Base-by-base conservation (phyloP, 257 asterid genomes). In the Galeopsis tetrahit region DNA sequence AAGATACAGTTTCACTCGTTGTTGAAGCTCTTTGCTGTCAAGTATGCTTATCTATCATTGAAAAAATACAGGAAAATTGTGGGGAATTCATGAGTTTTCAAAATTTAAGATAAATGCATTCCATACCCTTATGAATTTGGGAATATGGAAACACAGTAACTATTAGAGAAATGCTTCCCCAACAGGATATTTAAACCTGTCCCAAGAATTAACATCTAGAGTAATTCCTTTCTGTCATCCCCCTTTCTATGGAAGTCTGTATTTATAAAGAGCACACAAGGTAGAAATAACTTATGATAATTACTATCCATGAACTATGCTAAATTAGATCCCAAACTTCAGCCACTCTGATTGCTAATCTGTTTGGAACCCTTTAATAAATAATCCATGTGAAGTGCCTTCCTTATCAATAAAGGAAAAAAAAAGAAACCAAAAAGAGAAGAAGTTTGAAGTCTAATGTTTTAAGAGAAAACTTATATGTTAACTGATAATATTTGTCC, bases 21-120 rank as follows among this genome's bases (percentile, higher is more conserved):
- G 96, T 69, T 84, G 97, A 77, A 95, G 97, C 80, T 95, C 99
- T 75, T 95, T 92, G 84, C 96, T 88, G 64, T 91, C 97, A 36
- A 95, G 94, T 73, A 95, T 77, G 84, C 80, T 90, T 53, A 90
- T 85, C 99, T 95, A 85, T 70, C 38, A 31, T 64, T 51, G 63
- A 78, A 34, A 63, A 77, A 75, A 36, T 4, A 59, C 65, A 61
- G 21, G 55, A 6, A 31, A 35, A 55, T 42, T 63, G 6, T 11
- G 44, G 75, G 49, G 52, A 49, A 68, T 36, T 65, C 28, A 58
- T 44, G 70, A 76, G 42, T 56, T 33, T 38, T 64, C 35, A 42
- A 44, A 68, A 64, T 6, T 7, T 32, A 52, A 39, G 33, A 51
- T 58, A 35, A 56, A 9, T 46, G 40, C 75, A 64, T 55, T 67